These are phyloP conservation scores for Dothidotthia symphoricarpi DNA, from an alignment of 2,329 filamentous ascomycete species.

Conservation along the genomic window DNA sequence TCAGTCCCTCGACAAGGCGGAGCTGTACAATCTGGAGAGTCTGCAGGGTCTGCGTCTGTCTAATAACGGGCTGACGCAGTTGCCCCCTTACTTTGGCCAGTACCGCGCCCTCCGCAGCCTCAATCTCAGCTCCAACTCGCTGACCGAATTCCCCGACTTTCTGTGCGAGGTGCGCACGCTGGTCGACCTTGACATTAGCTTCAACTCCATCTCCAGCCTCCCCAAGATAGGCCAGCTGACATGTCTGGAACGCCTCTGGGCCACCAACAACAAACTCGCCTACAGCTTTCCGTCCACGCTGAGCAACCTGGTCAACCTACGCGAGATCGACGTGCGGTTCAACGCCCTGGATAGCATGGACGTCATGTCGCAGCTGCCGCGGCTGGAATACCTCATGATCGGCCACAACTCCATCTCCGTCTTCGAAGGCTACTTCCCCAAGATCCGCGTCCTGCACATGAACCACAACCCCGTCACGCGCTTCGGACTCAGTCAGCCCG, in stretches of 20 bases:
- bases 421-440: conserved; percentile 84
- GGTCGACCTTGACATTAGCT: conserved; percentile 92
- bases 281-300: conserved; percentile 74
- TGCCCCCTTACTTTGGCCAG: conserved; percentile 78
- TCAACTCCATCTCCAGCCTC: conserved; percentile 81
- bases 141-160: conserved; percentile 81
- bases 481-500: conserved; percentile 75
- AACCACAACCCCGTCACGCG: conserved; percentile 95
- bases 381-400: conserved; percentile 81
- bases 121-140: conserved; percentile 90
- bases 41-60: conserved; percentile 88
- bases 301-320: conserved; percentile 70
- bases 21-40: conserved; percentile 70
- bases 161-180: conserved; percentile 78
- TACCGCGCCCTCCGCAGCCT: conserved; percentile 78
- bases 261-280: conserved; percentile 88
- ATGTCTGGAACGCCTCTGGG: conserved; percentile 83
- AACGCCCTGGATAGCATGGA: conserved; percentile 88
- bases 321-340: conserved; percentile 92
- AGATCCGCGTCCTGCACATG: conserved; percentile 77
- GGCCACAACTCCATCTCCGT: conserved; percentile 92
- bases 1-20: conserved; percentile 81
- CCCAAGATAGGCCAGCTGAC: conserved; percentile 77
- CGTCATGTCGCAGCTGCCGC: conserved; percentile 77
- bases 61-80: conserved; percentile 79